These are phyloP conservation scores for Lichtheimia ornata DNA, from an alignment of 371 early-diverging fungal species.

Conservation along the genomic window DNA sequence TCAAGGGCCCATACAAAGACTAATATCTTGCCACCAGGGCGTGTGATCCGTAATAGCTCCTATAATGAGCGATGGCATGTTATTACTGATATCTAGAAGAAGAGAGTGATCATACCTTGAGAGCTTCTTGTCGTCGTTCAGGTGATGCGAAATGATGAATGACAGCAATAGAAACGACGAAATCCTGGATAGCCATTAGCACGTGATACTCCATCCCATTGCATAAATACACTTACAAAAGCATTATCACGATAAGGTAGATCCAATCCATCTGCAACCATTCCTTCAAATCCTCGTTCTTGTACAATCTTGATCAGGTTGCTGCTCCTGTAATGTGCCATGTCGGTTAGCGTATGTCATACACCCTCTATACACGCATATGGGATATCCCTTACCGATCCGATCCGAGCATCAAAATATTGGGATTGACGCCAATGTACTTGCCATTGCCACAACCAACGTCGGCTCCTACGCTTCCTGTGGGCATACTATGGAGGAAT, in stretches of 20 bases:
- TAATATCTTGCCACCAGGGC: constrained; percentile 73
- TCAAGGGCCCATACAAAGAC: constrained; percentile 98
- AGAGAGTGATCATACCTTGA: constrained; percentile 25
- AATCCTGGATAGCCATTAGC: constrained; percentile 67
- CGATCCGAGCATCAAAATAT: constrained; percentile 78
- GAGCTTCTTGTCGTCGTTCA: constrained; percentile 75
- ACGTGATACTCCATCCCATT: not conserved
- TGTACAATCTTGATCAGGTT: constrained; percentile 79
- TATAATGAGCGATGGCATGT: constrained; percentile 12
- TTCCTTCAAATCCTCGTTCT: constrained; percentile 79
- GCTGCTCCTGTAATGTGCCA: constrained; percentile 52
- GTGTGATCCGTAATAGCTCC: constrained; percentile 78
- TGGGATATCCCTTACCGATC: constrained; percentile 65
- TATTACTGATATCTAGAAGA: not conserved
- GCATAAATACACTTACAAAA: constrained; percentile 58
- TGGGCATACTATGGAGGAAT: constrained; percentile 64
- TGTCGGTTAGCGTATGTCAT: not conserved
- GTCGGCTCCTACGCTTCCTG: constrained; percentile 87
- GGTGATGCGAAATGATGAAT: constrained; percentile 92
- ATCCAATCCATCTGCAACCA: constrained; percentile 82
- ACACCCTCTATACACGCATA: too few species aligned
- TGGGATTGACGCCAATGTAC: constrained; percentile 85
- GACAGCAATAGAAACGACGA: constrained; percentile 91
- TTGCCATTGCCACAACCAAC: constrained; percentile 99
- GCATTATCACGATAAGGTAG: constrained; percentile 73